phyloP scores from a whole-genome alignment of 352 stramenopile species.

The Thraustotheca clavata region DNA sequence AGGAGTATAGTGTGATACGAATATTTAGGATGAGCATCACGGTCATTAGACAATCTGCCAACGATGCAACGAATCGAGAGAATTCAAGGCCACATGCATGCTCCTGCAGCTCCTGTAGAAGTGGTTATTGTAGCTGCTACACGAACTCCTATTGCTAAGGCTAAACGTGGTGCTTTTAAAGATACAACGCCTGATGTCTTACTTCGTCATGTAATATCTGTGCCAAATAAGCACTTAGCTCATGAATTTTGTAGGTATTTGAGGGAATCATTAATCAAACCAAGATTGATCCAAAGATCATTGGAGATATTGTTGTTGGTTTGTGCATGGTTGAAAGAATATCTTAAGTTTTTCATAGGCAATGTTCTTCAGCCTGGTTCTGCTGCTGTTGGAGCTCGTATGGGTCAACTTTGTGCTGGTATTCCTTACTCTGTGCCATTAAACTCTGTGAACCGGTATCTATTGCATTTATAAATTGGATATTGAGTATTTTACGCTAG shows the following conservation, averaged over 20 bases:
- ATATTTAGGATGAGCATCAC: not conserved
- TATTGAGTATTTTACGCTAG: not conserved
- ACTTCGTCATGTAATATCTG: constrained; percentile 45
- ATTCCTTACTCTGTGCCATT: constrained; percentile 73
- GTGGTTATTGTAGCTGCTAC: constrained; percentile 79
- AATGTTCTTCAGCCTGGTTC: constrained; percentile 81
- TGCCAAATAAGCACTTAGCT: not conserved
- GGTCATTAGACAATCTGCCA: constrained; percentile 2
- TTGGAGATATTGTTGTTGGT: constrained; percentile 75
- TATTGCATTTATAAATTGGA: not conserved
- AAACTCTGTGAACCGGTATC: constrained; percentile 60
- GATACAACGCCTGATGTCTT: constrained; percentile 88
- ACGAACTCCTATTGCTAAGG: constrained; percentile 83
- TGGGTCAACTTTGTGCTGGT: constrained; percentile 63
- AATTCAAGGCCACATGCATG: constrained; percentile 56
- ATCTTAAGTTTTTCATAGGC: constrained; percentile 13
- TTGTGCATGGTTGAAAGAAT: constrained; percentile 9
- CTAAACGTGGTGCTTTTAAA: constrained; percentile 84
- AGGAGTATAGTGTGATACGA: not conserved
- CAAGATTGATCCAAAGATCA: constrained; percentile 63
- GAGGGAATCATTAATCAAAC: constrained; percentile 72
- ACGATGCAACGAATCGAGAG: constrained; percentile 66
- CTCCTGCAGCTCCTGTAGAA: constrained; percentile 25
- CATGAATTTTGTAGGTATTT: constrained; percentile 35
- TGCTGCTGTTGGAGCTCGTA: constrained; percentile 66